phyloP scores from a whole-genome alignment of 2,329 filamentous ascomycete genomes.

The Catunica adiposa region DNA sequence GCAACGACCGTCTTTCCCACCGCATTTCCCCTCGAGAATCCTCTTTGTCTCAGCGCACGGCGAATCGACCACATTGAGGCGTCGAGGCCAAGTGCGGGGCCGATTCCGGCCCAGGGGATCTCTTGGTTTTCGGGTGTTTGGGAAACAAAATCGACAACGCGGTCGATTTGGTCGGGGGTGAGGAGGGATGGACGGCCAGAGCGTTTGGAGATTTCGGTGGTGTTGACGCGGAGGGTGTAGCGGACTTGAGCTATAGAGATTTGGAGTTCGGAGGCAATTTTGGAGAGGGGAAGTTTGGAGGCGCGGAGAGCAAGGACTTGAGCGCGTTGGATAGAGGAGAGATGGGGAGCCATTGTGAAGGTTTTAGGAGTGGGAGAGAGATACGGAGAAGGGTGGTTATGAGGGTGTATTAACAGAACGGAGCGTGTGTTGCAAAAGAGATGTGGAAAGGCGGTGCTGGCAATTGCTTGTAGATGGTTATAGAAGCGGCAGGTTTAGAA shows the following conservation, averaged over 20 bases:
- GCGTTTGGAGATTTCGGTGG: slow-evolving; percentile 9
- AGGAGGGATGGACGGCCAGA: slow-evolving; percentile 12
- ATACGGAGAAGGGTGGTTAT: background rate
- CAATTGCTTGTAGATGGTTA: background rate
- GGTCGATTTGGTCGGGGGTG: slow-evolving; percentile 12
- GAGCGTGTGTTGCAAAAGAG: background rate
- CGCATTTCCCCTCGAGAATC: slow-evolving; percentile 12
- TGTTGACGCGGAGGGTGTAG: slow-evolving; percentile 13
- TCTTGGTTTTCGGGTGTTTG: slow-evolving; percentile 9
- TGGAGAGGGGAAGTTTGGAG: slow-evolving; percentile 11
- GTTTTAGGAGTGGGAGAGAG: background rate
- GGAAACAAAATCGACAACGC: slow-evolving; percentile 12
- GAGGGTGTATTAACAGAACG: background rate
- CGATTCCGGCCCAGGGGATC: slow-evolving; percentile 13
- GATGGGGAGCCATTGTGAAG: slow-evolving; percentile 12
- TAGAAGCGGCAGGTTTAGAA: background rate
- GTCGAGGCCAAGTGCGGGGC: slow-evolving; percentile 12
- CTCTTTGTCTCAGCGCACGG: slow-evolving; percentile 8
- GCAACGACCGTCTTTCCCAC: slow-evolving; percentile 8
- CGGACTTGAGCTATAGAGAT: slow-evolving; percentile 12
- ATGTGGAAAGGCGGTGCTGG: background rate
- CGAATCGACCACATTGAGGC: slow-evolving; percentile 12
- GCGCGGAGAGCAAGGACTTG: slow-evolving; percentile 13
- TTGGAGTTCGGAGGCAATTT: slow-evolving; percentile 11
- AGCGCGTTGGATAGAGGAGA: slow-evolving; percentile 13